phyloP scores from a whole-genome alignment of 805 yeast genomes.

The Monosporozyma aquatica region DNA sequence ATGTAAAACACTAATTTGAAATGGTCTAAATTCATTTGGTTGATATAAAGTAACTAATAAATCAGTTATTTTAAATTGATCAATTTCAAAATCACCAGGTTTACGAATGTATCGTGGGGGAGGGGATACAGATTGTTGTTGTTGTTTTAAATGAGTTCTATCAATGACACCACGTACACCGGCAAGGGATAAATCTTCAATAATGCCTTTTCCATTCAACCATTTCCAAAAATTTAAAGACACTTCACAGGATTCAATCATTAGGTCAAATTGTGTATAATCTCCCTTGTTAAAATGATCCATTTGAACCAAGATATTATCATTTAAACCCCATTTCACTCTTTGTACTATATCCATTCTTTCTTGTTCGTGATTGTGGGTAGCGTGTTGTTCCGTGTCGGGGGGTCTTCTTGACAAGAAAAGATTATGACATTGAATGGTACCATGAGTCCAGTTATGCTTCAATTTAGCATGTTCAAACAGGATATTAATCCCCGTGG shows the following conservation, averaged over 20 bases:
- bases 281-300: constrained; percentile 73
- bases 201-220: constrained; percentile 82
- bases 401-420: constrained; percentile 75
- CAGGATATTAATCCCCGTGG: constrained; percentile 71
- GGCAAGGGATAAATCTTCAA: constrained; percentile 67
- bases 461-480: constrained; percentile 94
- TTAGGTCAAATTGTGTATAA: constrained; percentile 89
- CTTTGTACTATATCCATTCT: constrained; percentile 50
- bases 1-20: constrained; percentile 78
- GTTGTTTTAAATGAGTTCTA: constrained; percentile 79
- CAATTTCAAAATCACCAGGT: constrained; percentile 92
- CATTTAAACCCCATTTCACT: constrained; percentile 33
- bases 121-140: constrained; percentile 64
- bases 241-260: constrained; percentile 75
- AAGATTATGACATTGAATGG: constrained; percentile 74
- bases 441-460: constrained; percentile 91
- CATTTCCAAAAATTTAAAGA: constrained; percentile 77
- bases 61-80: constrained; percentile 74
- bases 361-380: neutral
- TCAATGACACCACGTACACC: constrained; percentile 92
- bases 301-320: constrained; percentile 25
- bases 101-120: constrained; percentile 58
- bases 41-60: constrained; percentile 72
- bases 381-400: constrained; percentile 6
- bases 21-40: constrained; percentile 73